Evolutionary conservation across 129 eudicot genomes (phyloP), one percentile per base, ranked within the genome.

Genomic region (Rutidosis leptorrhynchoides): DNA sequence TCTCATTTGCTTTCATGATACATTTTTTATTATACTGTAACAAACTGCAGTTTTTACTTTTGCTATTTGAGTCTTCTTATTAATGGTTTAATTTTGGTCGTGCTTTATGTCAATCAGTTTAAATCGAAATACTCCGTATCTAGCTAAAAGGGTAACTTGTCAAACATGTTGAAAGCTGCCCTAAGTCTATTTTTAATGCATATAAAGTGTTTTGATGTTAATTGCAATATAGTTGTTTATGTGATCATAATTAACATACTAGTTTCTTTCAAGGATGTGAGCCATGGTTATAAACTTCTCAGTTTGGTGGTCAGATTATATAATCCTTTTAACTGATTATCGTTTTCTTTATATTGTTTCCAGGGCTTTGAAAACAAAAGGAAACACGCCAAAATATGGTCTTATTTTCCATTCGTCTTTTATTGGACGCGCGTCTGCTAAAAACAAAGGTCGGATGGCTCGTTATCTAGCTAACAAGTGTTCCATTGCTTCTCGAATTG

Each of bases 401-500:
- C 89, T 88, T 57, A 93, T 93, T 57, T 93, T 93, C 76, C 96
- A 93, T 72, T 93, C 98, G 27, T 88, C 98, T 27, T 93, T 88
- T 74, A 88, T 93, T 78, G 98, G 96, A 5, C 92, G 96, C 35
- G 96, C 96, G 28, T 88, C 98, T 62, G 84, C 98, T 53, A 67
- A 70, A 33, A 93, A 93, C 69, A 93, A 93, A 79, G 98, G 98
- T 29, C 89, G 96, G 21, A 93, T 93, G 98, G 96, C 96, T 70
- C 96, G 98, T 17, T 93, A 93, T 82, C 95, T 93, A 62, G 98
- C 98, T 11, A 93, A 93, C 89, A 93, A 93, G 81, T 93, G 96
- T 74, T 93, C 96, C 0, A 93, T 93, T 65, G 96, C 98, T 53
- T 80, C 98, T 65, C 79, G 96, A 22, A 83, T 93, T 27, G 98